These are phyloP conservation scores for Hyphodiscus sp. DNA, from an alignment of 2,329 filamentous ascomycete species.

Conservation along the genomic window DNA sequence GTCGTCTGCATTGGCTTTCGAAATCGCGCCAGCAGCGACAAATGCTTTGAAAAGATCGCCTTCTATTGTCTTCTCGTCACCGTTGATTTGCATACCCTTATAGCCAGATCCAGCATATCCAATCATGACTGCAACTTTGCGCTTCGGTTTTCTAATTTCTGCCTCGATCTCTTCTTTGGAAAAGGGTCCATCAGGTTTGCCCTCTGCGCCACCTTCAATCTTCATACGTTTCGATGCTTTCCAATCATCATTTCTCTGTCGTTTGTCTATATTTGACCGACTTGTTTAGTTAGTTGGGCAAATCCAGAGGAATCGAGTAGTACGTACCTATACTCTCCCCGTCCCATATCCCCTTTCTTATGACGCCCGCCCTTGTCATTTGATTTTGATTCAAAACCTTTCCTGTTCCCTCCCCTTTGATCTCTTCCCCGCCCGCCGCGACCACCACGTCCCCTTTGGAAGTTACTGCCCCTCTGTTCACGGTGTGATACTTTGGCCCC, in stretches of 20 bases:
- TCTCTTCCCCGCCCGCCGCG: slow-evolving; percentile 17
- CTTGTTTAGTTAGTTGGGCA: slow-evolving; percentile 44
- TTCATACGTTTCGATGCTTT: slow-evolving; percentile 50
- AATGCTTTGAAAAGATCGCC: slow-evolving; percentile 91
- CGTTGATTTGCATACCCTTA: slow-evolving; percentile 90
- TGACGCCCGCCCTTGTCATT: slow-evolving; percentile 33
- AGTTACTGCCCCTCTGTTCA: slow-evolving; percentile 4
- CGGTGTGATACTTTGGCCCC: not conserved
- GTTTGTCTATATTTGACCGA: slow-evolving; percentile 44
- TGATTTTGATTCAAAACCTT: slow-evolving; percentile 33
- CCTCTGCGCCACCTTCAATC: slow-evolving; percentile 34
- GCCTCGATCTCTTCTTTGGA: slow-evolving; percentile 78
- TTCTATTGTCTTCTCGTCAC: slow-evolving; percentile 85
- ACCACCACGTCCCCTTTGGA: slow-evolving; percentile 15
- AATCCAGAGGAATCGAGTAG: slow-evolving; percentile 1
- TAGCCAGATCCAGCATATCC: slow-evolving; percentile 96
- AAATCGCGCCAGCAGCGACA: slow-evolving; percentile 84
- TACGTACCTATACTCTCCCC: slow-evolving; percentile 58
- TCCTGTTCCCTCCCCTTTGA: slow-evolving; percentile 38
- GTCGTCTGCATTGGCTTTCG: slow-evolving; percentile 93
- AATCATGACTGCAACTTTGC: slow-evolving; percentile 92
- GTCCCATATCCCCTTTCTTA: slow-evolving; percentile 62
- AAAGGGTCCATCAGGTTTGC: slow-evolving; percentile 39
- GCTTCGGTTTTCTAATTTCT: slow-evolving; percentile 83
- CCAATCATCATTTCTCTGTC: slow-evolving; percentile 42